These are phyloP conservation scores for Xylariaceae sp. DNA, from an alignment of 2,329 filamentous ascomycete species.

Conservation along the genomic window DNA sequence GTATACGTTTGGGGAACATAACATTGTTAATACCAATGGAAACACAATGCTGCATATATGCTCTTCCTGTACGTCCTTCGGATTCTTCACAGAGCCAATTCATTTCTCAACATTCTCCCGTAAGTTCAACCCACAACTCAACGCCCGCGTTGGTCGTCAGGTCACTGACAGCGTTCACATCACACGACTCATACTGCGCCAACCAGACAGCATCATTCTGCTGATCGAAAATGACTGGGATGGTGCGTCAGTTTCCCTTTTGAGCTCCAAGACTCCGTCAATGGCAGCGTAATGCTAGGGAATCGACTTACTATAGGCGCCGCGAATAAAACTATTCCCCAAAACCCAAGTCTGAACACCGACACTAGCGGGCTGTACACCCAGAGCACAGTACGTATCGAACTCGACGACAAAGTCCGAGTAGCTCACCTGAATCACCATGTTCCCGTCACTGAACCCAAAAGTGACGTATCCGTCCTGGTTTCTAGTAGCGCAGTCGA, in stretches of 20 bases:
- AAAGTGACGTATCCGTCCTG: slow-evolving; percentile 42
- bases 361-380: slow-evolving; percentile 33
- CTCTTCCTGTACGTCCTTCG: neutral
- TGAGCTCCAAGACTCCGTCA: too few species aligned
- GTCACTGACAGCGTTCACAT: slow-evolving; percentile 31
- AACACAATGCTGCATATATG: neutral
- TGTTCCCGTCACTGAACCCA: slow-evolving; percentile 39
- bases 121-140: slow-evolving; percentile 27
- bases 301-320: slow-evolving; percentile 33
- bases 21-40: too few species aligned
- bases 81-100: too few species aligned
- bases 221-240: slow-evolving; percentile 37
- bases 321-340: slow-evolving; percentile 37
- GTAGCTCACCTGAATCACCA: slow-evolving; percentile 41
- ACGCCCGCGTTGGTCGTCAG: slow-evolving; percentile 31
- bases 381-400: slow-evolving; percentile 33
- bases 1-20: too few species aligned
- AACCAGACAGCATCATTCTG: slow-evolving; percentile 36
- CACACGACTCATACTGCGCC: slow-evolving; percentile 36
- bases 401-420: slow-evolving; percentile 41
- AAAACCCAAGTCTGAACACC: slow-evolving; percentile 32
- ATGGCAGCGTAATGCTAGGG: too few species aligned
- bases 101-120: slow-evolving; percentile 29
- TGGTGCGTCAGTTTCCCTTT: slow-evolving; percentile 11
- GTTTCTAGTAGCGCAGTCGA: slow-evolving; percentile 38